Base-by-base conservation (phyloP, 2,329 filamentous ascomycete species). In the Cryphonectria radicalis region DNA sequence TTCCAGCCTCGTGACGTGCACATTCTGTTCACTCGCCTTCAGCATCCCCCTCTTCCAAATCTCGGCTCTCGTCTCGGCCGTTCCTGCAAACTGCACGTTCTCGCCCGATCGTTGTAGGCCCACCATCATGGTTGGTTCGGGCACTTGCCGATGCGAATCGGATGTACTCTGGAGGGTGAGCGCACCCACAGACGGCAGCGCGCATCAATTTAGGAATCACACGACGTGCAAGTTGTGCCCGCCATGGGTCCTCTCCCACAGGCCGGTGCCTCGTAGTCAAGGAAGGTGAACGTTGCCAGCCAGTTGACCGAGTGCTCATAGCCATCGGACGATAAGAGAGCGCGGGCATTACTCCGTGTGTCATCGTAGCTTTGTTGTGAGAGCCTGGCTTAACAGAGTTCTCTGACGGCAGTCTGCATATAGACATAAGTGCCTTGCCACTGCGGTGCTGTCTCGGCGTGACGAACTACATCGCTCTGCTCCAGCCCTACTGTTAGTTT, bases 401-500 rank as follows among this genome's bases (percentile, higher is more conserved):
- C 28, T 59, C 11, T 17, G 17, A 40, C 59, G 32, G 19, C 14
- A 40, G 19, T 22, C 17, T 62, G 32, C 59, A 22, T 40, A 22
- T n/a, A 22, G 40, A 11, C 53, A 42, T 28, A 35, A 42, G 22
- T 17, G 32, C 1, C 35, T 67, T 40, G 35, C 65, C 53, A 53
- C 65, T 65, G 43, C 11, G 19, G 19, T 50, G 28, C 67, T 69
- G 63, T 53, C 37, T 4, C 17, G 43, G 28, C 42, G 62, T 50
- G 53, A 63, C 50, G 50, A 69, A 28, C 25, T n/a, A 50, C 22
- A 19, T 60, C 25, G 53, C 40, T 14, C 42, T 35, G 17, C 53
- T 28, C 63, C 63, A 60, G 37, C 50, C 62, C 53, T 65, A 62
- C 11, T 60, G 53, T 46, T 50, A 40, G 37, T 60, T 70, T 37